Conservation (phyloP, 495 filamentous ascomycete genomes). For the Glonium stellatum region DNA sequence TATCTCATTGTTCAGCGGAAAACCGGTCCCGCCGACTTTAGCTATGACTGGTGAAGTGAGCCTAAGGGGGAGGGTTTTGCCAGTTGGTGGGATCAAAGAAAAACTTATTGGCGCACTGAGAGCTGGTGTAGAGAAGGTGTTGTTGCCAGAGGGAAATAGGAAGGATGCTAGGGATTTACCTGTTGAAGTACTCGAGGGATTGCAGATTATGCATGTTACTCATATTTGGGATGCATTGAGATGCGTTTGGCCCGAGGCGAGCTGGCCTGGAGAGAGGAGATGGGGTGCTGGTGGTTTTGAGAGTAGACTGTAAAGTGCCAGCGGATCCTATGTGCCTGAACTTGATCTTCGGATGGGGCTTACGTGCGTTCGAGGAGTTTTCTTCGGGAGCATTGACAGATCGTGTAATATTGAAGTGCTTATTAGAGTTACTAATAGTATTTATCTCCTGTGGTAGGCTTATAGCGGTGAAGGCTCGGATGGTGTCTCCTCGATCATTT, state of each 20-base stretch:
- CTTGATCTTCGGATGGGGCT: too few relatives aligned
- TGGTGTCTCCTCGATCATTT: too few relatives aligned
- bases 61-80: slow-evolving; percentile 77
- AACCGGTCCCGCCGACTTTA: slow-evolving; percentile 80
- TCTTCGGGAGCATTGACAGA: too few relatives aligned
- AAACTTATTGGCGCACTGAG: slow-evolving; percentile 92
- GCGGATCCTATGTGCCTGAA: too few relatives aligned
- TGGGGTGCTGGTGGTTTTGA: slow-evolving; percentile 8
- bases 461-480: too few relatives aligned
- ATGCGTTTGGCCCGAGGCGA: slow-evolving; percentile 24
- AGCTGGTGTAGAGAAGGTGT: slow-evolving; percentile 89
- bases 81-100: slow-evolving; percentile 96
- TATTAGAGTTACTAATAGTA: too few relatives aligned
- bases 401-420: too few relatives aligned
- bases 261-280: slow-evolving; percentile 8
- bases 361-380: too few relatives aligned
- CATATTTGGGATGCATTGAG: slow-evolving; percentile 25
- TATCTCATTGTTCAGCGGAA: slow-evolving; percentile 83
- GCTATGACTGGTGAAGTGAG: slow-evolving; percentile 98
- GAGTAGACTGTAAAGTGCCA: slow-evolving; percentile 6
- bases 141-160: slow-evolving; percentile 79
- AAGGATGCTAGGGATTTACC: slow-evolving; percentile 94
- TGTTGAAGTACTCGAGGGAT: slow-evolving; percentile 75
- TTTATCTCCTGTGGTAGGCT: too few relatives aligned
- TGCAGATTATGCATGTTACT: slow-evolving; percentile 77